Evolutionary conservation across 495 filamentous ascomycete species (phyloP), one percentile per base, ranked within the genome.

Genomic region (Aspergillus sparsus): DNA sequence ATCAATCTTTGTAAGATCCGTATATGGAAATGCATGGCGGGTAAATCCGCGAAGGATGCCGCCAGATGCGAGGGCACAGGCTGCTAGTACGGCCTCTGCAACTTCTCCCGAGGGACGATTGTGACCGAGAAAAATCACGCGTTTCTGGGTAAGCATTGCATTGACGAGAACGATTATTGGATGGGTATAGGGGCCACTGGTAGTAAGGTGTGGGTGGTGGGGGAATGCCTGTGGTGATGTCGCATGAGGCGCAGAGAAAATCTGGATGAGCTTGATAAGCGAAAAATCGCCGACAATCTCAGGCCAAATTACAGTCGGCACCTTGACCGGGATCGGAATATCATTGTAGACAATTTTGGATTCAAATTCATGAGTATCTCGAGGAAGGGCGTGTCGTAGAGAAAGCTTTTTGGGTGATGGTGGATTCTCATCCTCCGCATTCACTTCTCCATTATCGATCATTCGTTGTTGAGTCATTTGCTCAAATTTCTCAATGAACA

Each of bases 201-300:
- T 98, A 3, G 94, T 99, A 31, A 99, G 82, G 73, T 99, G 94
- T 2, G 93, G 82, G 70, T 99, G 94, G 35, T 89, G 81, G 7
- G 88, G 78, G 71, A 98, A 98, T 11, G 91, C 85, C 64, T 94
- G 90, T n/a, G 92, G 89, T 7, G 86, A 82, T 56, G 89, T 86
- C 41, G 87, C 71, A 74, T 97, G 92, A 3, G 89, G 83, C 11
- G 84, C 84, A 13, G 92, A 88, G 66, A 97, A 99, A 37, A 87
- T 95, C 63, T 96, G 91, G 63, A 99, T 95, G 8, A 99, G 85
- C 70, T 97, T 97, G 74, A 99, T 90, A 44, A 99, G 80, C 37
- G 92, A 96, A 70, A 99, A 99, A 72, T 98, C 93, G 55, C 95
- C 95, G 11, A 99, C 94, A 0, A 92, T 97, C 71, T 99, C 94